Evolutionary conservation across 441 rosid species (phyloP).

Genomic region (Populus tomentosa): DNA sequence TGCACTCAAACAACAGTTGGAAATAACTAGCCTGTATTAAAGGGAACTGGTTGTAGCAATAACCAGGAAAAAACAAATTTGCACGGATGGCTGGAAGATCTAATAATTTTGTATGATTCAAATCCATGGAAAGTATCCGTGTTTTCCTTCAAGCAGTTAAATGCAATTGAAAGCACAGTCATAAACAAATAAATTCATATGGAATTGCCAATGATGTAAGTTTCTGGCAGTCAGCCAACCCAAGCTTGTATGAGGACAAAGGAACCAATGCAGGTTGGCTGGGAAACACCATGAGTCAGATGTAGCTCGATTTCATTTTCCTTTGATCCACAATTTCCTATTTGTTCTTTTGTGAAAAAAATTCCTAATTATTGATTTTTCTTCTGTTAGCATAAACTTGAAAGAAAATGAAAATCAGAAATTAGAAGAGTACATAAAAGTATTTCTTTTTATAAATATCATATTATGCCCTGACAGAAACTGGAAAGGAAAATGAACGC

Average conservation of each 20-base stretch:
- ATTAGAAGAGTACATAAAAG: too few species aligned
- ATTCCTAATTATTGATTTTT: neutral
- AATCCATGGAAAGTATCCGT: neutral
- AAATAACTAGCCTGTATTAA: too few species aligned
- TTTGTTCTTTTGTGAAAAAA: neutral
- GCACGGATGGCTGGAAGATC: too few species aligned
- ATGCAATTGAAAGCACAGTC: neutral
- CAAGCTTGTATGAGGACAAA: neutral
- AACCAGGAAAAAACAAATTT: too few species aligned
- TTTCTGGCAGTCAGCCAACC: neutral
- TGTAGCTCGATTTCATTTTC: neutral
- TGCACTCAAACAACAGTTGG: constrained; percentile 10
- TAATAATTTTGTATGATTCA: neutral
- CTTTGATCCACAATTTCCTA: neutral
- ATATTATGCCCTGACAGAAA: neutral
- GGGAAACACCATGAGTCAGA: neutral
- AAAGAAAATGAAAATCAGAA: neutral
- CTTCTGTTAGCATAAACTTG: neutral
- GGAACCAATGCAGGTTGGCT: neutral
- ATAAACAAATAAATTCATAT: neutral
- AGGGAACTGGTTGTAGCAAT: too few species aligned
- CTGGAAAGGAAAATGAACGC: neutral
- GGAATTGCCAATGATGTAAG: neutral
- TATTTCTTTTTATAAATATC: too few species aligned
- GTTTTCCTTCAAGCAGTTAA: neutral